These are phyloP conservation scores for Talaromyces funiculosus DNA, from an alignment of 2,329 filamentous ascomycete genomes.

Conservation along the genomic window DNA sequence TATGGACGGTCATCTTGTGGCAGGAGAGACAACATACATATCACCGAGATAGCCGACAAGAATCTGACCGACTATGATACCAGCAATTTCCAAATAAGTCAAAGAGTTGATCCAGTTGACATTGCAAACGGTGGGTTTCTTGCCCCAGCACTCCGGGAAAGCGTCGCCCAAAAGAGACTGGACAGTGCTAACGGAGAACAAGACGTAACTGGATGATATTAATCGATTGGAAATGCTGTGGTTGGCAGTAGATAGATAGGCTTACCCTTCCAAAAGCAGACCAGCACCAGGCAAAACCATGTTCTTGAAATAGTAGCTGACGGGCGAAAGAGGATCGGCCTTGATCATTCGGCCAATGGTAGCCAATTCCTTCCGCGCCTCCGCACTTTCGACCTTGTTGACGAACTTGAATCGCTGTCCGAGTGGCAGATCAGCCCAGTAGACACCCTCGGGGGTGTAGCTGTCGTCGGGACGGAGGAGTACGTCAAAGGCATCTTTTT, in stretches of 20 bases:
- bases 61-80: conserved; percentile 92
- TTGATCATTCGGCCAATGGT: conserved; percentile 75
- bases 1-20: conserved; percentile 12
- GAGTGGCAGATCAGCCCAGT: conserved; percentile 85
- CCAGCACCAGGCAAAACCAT: conserved; percentile 90
- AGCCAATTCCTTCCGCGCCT: conserved; percentile 62
- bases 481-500: conserved; percentile 64
- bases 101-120: conserved; percentile 76
- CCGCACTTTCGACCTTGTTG: conserved; percentile 62
- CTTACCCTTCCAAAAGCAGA: conserved; percentile 75
- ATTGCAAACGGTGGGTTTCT: conserved; percentile 61
- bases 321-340: conserved; percentile 72
- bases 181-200: conserved; percentile 95
- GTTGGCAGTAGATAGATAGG: conserved; percentile 5
- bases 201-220: conserved; percentile 61
- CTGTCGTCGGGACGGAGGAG: conserved; percentile 84
- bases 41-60: conserved; percentile 75
- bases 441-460: conserved; percentile 73
- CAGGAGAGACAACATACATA: conserved; percentile 41
- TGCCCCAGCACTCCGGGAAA: conserved; percentile 74
- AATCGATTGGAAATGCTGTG: neutral
- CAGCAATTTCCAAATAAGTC: conserved; percentile 85
- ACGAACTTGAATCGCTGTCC: conserved; percentile 69
- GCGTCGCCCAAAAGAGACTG: conserved; percentile 70
- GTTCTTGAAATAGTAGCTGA: conserved; percentile 84